A percentile compares a stretch with the other conserved stretches of the same genome.
Conservation (phyloP, 106 monocot genomes). For the Dendrobium huoshanense region DNA sequence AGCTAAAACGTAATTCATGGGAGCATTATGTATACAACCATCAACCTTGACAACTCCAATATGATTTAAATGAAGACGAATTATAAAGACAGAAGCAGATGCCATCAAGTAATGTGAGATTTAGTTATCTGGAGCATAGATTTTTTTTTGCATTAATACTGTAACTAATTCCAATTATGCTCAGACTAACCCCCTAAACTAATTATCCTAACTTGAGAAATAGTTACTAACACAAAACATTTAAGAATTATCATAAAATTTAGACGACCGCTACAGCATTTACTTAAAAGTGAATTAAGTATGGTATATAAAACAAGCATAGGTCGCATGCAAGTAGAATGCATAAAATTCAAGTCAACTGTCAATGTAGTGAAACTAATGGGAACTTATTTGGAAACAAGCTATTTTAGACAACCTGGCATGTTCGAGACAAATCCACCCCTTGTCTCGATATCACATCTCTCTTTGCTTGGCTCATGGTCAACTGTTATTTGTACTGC, state of each 20-base stretch:
- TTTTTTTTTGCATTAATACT: not conserved
- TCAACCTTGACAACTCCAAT: not conserved
- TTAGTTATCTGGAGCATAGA: not conserved
- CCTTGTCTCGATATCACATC: constrained; percentile 55
- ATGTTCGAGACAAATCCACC: constrained; percentile 86
- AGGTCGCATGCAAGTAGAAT: not conserved
- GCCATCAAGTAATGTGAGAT: not conserved
- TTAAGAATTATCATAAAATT: not conserved
- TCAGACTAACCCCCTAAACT: not conserved
- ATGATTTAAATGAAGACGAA: not conserved
- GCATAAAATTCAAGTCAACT: not conserved
- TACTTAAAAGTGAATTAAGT: no score
- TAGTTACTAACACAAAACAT: not conserved
- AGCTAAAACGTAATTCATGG: no score
- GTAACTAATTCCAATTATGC: not conserved
- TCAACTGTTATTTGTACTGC: constrained; percentile 61
- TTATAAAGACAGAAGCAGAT: not conserved
- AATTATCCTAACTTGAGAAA: not conserved
- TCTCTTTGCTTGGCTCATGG: constrained; percentile 71
- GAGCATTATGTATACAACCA: no score
- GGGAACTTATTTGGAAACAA: not conserved
- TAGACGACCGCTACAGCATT: not conserved
- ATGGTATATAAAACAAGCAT: not conserved
- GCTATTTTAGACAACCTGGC: constrained; percentile 46
- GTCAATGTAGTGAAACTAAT: not conserved